A percentile compares a stretch with the other conserved stretches of the same genome.
Conservation (phyloP, 2,329 filamentous ascomycete genomes). For the Hymenoscyphus salicellus region DNA sequence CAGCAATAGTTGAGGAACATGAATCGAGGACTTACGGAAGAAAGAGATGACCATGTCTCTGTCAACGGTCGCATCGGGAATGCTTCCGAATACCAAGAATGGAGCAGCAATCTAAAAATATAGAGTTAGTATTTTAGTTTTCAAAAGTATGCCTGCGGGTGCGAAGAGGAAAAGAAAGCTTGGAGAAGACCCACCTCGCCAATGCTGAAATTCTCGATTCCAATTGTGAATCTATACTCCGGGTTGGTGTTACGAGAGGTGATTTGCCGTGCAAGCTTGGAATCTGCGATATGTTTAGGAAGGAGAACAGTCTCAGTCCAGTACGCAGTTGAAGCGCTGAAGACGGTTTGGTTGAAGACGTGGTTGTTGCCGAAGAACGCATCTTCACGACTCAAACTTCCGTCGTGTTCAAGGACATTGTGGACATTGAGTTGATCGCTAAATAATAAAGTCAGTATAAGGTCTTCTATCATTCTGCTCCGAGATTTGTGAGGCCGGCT, state of each 20-base stretch:
- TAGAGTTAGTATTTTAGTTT: no score
- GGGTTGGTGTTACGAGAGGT: neutral
- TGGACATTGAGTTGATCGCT: slow-evolving; percentile 44
- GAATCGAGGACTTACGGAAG: no score
- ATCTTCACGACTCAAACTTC: slow-evolving; percentile 47
- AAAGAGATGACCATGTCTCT: neutral
- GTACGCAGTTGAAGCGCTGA: slow-evolving; percentile 25
- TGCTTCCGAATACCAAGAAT: neutral
- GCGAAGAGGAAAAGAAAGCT: no score
- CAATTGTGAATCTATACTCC: neutral
- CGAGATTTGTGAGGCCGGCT: neutral
- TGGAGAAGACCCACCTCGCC: no score
- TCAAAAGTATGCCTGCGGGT: no score
- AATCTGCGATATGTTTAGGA: neutral
- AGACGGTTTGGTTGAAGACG: slow-evolving; percentile 50
- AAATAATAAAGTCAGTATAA: neutral
- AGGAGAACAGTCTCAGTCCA: neutral
- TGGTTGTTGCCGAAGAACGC: slow-evolving; percentile 49
- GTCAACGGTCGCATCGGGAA: neutral
- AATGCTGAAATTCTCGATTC: neutral
- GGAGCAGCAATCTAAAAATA: neutral
- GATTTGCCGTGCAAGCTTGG: neutral
- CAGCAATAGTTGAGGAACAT: no score
- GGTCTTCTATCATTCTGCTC: neutral
- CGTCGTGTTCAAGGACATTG: slow-evolving; percentile 50